Percentiles rank a stretch among this genome's conserved stretches.
Evolutionary conservation across 495 filamentous ascomycete genomes (phyloP).

Genomic region (Glutinoglossum americanum): DNA sequence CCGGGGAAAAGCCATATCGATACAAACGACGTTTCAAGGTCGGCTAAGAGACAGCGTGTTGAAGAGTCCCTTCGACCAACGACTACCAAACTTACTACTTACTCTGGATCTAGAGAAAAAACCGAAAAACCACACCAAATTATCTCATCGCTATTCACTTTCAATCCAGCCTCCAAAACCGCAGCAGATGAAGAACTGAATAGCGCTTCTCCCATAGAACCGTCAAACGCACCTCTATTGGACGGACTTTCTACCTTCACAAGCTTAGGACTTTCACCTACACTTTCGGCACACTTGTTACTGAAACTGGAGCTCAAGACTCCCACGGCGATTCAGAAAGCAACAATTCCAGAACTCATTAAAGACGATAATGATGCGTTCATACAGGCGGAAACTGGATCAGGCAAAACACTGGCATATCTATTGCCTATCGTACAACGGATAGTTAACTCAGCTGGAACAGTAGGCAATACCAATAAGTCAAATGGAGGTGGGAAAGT

Average conservation of each 20-base stretch:
- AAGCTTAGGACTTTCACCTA: constrained; percentile 53
- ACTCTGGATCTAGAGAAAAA: not conserved
- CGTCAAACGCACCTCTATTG: constrained; percentile 90
- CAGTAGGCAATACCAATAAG: constrained; percentile 18
- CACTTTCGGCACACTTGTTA: constrained; percentile 60
- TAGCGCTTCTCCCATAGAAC: constrained; percentile 34
- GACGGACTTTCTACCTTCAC: constrained; percentile 68
- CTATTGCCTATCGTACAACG: constrained; percentile 76
- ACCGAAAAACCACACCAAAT: constrained; percentile 29
- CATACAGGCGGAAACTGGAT: constrained; percentile 91
- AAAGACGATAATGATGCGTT: constrained; percentile 80
- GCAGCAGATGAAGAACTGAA: constrained; percentile 20
- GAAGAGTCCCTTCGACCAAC: constrained; percentile 1
- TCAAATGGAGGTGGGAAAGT: constrained; percentile 24
- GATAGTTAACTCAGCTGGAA: constrained; percentile 51
- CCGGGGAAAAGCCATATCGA: not conserved
- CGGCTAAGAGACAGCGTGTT: constrained; percentile 14
- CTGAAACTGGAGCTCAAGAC: constrained; percentile 74
- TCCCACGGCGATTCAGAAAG: constrained; percentile 86
- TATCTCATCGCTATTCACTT: constrained; percentile 78
- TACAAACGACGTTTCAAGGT: constrained; percentile 9
- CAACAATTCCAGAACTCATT: constrained; percentile 55
- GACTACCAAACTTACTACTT: not conserved
- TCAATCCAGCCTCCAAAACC: constrained; percentile 50
- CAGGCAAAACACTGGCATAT: constrained; percentile 91